These are phyloP conservation scores for Erysiphe pulchra DNA, from an alignment of 2,329 filamentous ascomycete genomes.

Conservation along the genomic window DNA sequence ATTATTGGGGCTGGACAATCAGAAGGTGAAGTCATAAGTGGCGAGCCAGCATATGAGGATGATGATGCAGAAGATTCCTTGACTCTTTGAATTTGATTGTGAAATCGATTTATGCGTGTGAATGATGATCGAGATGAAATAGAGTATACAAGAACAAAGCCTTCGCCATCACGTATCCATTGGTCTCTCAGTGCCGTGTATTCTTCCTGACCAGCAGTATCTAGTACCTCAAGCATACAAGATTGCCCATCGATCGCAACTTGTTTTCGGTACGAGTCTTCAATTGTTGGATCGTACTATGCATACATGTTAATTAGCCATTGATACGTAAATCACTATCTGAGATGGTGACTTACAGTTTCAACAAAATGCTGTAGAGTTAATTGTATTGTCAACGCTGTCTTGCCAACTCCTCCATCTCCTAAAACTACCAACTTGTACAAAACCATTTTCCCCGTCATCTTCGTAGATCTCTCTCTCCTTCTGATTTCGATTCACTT, in stretches of 20 bases:
- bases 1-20: conserved; percentile 61
- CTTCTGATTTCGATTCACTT: neutral
- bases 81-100: conserved; percentile 89
- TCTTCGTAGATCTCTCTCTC: conserved; percentile 1
- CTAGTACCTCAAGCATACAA: conserved; percentile 91
- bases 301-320: neutral
- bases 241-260: conserved; percentile 84
- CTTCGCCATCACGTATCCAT: conserved; percentile 95
- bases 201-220: conserved; percentile 95
- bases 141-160: conserved; percentile 93
- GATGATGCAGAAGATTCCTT: conserved; percentile 62
- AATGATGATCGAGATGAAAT: conserved; percentile 95
- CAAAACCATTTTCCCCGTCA: conserved; percentile 63
- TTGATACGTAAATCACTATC: neutral
- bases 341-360: conserved; percentile 28
- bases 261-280: conserved; percentile 71
- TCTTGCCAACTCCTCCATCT: conserved; percentile 85
- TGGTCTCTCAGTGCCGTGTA: conserved; percentile 92
- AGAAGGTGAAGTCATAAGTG: conserved; percentile 28
- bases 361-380: conserved; percentile 97
- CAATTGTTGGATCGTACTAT: conserved; percentile 59
- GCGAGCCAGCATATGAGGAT: conserved; percentile 52
- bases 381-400: conserved; percentile 82
- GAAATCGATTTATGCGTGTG: conserved; percentile 79
- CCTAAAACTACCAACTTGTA: conserved; percentile 92